phyloP scores from a whole-genome alignment of 1,139 yeast genomes.

The Pichia sp. region DNA sequence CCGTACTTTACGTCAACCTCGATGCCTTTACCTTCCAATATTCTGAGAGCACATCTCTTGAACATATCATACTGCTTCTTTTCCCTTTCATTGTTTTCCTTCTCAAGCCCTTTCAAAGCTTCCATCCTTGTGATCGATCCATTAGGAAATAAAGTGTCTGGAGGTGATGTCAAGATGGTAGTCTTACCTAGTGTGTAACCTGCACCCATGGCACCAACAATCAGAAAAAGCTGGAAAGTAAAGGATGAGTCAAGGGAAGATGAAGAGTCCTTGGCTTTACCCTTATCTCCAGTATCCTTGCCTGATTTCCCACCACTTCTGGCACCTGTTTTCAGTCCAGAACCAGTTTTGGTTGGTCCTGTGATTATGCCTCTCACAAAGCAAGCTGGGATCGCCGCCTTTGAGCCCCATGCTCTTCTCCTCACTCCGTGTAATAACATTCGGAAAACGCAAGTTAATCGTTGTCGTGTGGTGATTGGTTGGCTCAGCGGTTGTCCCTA shows the following conservation, averaged over 20 bases:
- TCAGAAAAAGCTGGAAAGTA: conserved; percentile 23
- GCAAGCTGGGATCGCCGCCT: no score
- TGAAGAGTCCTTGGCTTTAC: conserved; percentile 9
- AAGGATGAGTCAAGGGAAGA: conserved; percentile 22
- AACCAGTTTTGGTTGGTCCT: conserved; percentile 10
- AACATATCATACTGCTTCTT: conserved; percentile 19
- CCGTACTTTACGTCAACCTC: conserved; percentile 19
- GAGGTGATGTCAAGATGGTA: conserved; percentile 19
- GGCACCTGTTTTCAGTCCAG: neutral
- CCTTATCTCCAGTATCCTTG: conserved; percentile 5
- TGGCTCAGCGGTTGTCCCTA: no score
- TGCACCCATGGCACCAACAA: conserved; percentile 27
- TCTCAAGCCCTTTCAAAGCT: conserved; percentile 20
- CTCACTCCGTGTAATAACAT: no score
- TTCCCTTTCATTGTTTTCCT: conserved; percentile 12
- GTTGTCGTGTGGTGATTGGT: no score
- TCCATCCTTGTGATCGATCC: conserved; percentile 21
- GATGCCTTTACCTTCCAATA: conserved; percentile 21
- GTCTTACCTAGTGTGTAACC: conserved; percentile 26
- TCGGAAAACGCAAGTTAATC: no score
- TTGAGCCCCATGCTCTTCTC: no score
- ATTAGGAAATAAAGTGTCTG: conserved; percentile 23
- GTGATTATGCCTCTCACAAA: conserved; percentile 7
- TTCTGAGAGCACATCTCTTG: conserved; percentile 21
- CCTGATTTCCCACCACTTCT: conserved; percentile 2